A percentile compares a stretch with the other conserved stretches of the same genome.
Evolutionary conservation across 768 basidiomycete genomes (phyloP).

Genomic region (Peribolospora kevripleyi): DNA sequence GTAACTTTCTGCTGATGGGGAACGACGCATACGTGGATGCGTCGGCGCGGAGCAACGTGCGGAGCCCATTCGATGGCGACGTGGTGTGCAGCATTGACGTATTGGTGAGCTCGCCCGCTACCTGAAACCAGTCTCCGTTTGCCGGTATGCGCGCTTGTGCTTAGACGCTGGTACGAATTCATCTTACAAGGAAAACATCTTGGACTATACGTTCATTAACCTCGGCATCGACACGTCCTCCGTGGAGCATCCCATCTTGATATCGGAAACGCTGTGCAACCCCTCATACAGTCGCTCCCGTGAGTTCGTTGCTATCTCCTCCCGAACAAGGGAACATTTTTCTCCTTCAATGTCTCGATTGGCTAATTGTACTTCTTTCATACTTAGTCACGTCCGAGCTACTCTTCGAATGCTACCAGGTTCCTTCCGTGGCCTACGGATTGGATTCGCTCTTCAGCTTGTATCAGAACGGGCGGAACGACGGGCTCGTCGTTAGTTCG

Average conservation of each 20-base stretch:
- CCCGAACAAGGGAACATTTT: not conserved
- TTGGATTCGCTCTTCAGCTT: constrained; percentile 83
- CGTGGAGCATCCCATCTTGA: constrained; percentile 67
- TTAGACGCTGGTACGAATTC: not conserved
- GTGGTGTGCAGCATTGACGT: constrained; percentile 76
- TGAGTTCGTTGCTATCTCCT: constrained; percentile 23
- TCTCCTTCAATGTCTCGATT: not conserved
- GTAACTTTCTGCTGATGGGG: constrained; percentile 64
- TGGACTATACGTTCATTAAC: constrained; percentile 74
- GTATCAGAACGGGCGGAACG: constrained; percentile 46
- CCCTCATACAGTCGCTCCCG: constrained; percentile 67
- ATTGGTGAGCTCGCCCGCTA: constrained; percentile 35
- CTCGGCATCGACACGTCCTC: constrained; percentile 40
- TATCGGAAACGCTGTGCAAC: constrained; percentile 76
- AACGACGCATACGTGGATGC: constrained; percentile 68
- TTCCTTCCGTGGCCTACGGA: constrained; percentile 63
- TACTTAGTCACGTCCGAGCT: constrained; percentile 71
- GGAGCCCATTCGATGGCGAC: constrained; percentile 82
- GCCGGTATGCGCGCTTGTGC: constrained; percentile 5
- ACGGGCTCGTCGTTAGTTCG: constrained; percentile 73
- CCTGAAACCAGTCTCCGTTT: not conserved
- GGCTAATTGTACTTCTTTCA: not conserved
- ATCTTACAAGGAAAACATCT: constrained; percentile 50
- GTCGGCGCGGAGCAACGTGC: constrained; percentile 49
- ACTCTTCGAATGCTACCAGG: constrained; percentile 77